Evolutionary conservation across 768 basidiomycete species (phyloP).

Genomic region (Tulasnella sp.): DNA sequence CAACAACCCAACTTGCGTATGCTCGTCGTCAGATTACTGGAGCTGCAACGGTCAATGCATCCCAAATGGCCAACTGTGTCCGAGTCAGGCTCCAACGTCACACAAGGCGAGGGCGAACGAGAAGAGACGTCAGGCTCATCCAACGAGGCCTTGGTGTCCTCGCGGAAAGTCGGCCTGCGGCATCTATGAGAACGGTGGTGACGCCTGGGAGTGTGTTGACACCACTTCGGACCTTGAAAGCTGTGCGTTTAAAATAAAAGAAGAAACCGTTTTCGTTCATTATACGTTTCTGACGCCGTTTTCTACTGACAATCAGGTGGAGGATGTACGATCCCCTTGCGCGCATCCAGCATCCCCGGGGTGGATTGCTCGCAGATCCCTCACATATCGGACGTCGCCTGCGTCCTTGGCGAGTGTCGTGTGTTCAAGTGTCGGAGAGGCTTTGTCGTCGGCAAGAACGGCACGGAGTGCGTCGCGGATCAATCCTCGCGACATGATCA

Average conservation of each 20-base stretch:
- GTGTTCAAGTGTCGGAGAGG: constrained; percentile 9
- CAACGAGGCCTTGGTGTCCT: background rate
- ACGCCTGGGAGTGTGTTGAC: constrained; percentile 14
- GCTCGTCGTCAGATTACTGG: background rate
- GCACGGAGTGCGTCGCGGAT: constrained; percentile 7
- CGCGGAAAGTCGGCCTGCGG: constrained; percentile 4
- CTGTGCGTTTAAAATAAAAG: too few species aligned
- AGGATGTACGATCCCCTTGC: constrained; percentile 14
- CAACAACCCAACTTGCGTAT: background rate
- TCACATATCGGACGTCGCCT: constrained; percentile 11
- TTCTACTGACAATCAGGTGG: background rate
- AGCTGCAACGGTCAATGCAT: constrained; percentile 2
- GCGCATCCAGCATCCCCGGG: constrained; percentile 2
- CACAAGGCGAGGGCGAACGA: background rate
- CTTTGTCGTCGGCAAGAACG: constrained; percentile 7
- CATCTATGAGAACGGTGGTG: background rate
- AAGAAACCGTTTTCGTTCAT: background rate
- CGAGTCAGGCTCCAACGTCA: background rate
- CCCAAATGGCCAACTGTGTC: background rate
- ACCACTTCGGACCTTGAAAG: constrained; percentile 14
- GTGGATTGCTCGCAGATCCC: constrained; percentile 14
- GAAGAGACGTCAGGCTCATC: background rate
- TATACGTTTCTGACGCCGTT: background rate
- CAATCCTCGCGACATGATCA: too few species aligned
- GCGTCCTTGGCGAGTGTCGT: constrained; percentile 6